Base-by-base conservation (phyloP, 768 basidiomycete genomes). In the Guyanaporus albipodus region DNA sequence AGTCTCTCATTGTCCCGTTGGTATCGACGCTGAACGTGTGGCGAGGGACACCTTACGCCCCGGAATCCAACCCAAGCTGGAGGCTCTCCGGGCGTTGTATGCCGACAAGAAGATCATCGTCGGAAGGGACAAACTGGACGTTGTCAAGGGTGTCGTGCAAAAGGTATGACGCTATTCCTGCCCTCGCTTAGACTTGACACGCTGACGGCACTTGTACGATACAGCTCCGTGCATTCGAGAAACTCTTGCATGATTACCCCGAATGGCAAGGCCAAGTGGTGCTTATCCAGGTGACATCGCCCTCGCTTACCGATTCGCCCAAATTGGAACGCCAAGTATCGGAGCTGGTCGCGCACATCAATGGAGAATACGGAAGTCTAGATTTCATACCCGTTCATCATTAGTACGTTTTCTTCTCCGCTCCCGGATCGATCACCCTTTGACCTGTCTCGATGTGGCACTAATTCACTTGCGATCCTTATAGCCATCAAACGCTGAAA, bases 51-150 rank as follows among this genome's bases (percentile, higher is more conserved):
- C 85, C 78, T 83, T 81, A 33, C 74, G 85, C 1, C 83, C 91
- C 0, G 92, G 91, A 6, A 85, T 98, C 49, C 70, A 79, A 45
- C 94, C 94, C n/a, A 96, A 95, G 67, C 73, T 95, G 15, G 87
- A 87, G 38, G 85, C 91, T 2, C 77, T 98, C 0, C 73, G 83
- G 22, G 74, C 82, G 17, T 67, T 97, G 12, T 99, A 99, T 66
- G 85, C 91, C 54, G 91, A 89, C 52, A 97, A 97, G 78, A 97
- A 97, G 77, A 97, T 99, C 61, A 93, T 99, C 46, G 89, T 98
- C 11, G 95, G 92, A 15, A 78, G 95, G 8, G 95, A 99, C 68
- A 99, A 99, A 73, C 77, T 98, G 33, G 95, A 98, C 60, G 90
- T 93, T n/a, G 93, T 96, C 58, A 97, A 97, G 71, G 95, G 95